Base-by-base conservation (phyloP, 2,329 filamentous ascomycete species). In the Cordyceps cateniannulata region DNA sequence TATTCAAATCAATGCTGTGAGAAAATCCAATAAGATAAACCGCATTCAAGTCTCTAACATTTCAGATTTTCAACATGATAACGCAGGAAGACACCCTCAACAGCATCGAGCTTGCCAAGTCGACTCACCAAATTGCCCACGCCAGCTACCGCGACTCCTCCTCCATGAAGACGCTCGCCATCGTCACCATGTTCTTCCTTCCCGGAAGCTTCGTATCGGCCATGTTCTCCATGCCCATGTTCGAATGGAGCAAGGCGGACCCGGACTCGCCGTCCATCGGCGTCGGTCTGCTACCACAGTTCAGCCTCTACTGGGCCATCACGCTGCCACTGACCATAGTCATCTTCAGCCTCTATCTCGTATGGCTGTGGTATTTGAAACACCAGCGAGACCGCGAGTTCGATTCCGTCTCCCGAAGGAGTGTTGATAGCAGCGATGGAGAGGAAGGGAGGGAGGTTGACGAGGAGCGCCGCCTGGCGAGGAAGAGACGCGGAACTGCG, bases 111-210 rank as follows among this genome's bases (percentile, higher is more conserved):
- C 65, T 70, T n/a, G 68, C 71, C 14, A 59, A 64, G 18, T 65
- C 69, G 2, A 69, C 69, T 2, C 65, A 67, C 5, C 68, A 71
- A 53, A 73, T 76, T 24, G 73, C 73, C 2, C 63, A 69, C 20
- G 71, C 69, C 14, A 75, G 69, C 59, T 71, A 74, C 59, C 72
- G 74, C 18, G 75, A 77, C 58, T 73, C 74, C n/a, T 71, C 73
- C 0, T 75, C 74, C 2, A 77, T 77, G 75, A 77, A 76, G 68
- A 76, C 74, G 8, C 63, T 77, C 24, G 75, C 75, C 20, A 67
- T 77, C 22, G 73, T 77, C 22, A 75, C 75, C 62, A 76, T 77
- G 75, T 70, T 77, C 40, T 77, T 77, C 64, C 68, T 77, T 2
- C 75, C 75, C 0, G 75, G 75, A 0, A 77, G 71, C 60, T 77